Base-by-base conservation (phyloP, 2,329 filamentous ascomycete genomes). In the Helicocarpus griseus region DNA sequence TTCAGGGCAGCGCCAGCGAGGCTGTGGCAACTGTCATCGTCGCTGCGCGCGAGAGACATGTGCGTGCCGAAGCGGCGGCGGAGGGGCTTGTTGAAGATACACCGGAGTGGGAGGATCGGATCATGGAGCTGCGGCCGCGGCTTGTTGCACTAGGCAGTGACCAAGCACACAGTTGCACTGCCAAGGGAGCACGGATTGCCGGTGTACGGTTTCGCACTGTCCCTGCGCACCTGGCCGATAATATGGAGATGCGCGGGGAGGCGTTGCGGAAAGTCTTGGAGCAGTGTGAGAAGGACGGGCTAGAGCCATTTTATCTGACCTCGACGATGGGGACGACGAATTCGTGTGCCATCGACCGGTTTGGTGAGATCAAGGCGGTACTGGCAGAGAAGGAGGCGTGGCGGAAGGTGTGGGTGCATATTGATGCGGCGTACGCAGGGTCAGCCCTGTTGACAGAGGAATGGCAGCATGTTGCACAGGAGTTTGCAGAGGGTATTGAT, bases 401-500 rank as follows among this genome's bases (percentile, higher is more conserved):
- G 63, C 77, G 77, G 8, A 69, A 78, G 53, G 73, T 96, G 49
- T 96, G 91, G 90, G 85, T 95, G 19, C 91, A 97, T 69, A 81
- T 96, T 50, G 91, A 97, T 69, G 91, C 88, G 9, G 91, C 91
- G 0, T 96, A 95, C 68, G 91, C 91, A 0, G 91, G 91, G 2
- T 83, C 88, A 0, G 87, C 90, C 0, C 80, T 97, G 3, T 73
- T 95, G 3, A 83, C 86, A 21, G 85, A 89, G 2, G 88, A 95
- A 67, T 86, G 87, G 69, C 86, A 89, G 56, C 77, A 84, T 58
- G 76, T 89, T 47, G 76, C 83, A 1, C 63, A 73, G 21, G 71
- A 80, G 7, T 77, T 91, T 48, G 64, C 64, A 0, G 71, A 75
- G 1, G 71, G 75, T 21, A 89, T 95, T 65, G 87, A 95, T 73